phyloP scores from a whole-genome alignment of 306 rosid genomes.

The Crataegus laevigata region DNA sequence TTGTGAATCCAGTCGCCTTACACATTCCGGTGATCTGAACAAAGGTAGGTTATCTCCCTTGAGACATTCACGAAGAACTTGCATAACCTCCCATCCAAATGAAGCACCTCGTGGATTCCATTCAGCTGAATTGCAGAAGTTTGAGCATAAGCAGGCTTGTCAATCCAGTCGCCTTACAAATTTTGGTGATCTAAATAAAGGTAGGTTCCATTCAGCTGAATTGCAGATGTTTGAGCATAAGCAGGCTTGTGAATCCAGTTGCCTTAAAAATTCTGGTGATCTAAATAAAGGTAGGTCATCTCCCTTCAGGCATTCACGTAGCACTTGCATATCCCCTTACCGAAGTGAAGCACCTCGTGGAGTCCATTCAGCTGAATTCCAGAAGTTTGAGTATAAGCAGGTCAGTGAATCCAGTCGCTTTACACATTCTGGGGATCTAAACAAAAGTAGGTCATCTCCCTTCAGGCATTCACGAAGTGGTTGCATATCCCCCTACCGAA shows the following conservation, averaged over 20 bases:
- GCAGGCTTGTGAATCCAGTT: slow-evolving; percentile 40
- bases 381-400: slow-evolving; percentile 40
- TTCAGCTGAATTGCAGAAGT: slow-evolving; percentile 35
- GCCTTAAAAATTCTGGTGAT: slow-evolving; percentile 52
- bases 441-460: slow-evolving; percentile 56
- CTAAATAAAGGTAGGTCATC: slow-evolving; percentile 49
- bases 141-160: slow-evolving; percentile 34
- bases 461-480: slow-evolving; percentile 56
- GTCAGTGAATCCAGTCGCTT: slow-evolving; percentile 42
- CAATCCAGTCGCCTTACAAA: slow-evolving; percentile 42
- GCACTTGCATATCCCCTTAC: slow-evolving; percentile 57
- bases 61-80: slow-evolving; percentile 50
- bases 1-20: slow-evolving; percentile 41
- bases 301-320: slow-evolving; percentile 60
- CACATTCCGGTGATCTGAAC: slow-evolving; percentile 51
- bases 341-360: slow-evolving; percentile 30
- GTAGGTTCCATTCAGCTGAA: slow-evolving; percentile 45
- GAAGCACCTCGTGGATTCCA: slow-evolving; percentile 12
- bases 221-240: slow-evolving; percentile 37
- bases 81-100: slow-evolving; percentile 56
- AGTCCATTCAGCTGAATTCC: slow-evolving; percentile 35
- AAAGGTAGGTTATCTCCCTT: slow-evolving; percentile 61
- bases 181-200: slow-evolving; percentile 54
- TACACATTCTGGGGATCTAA: slow-evolving; percentile 52
- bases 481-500: slow-evolving; percentile 61